Evolutionary conservation across 1,284 basidiomycete genomes (phyloP), one percentile per base, ranked within the genome.

Genomic region (Tilletia setariae): DNA sequence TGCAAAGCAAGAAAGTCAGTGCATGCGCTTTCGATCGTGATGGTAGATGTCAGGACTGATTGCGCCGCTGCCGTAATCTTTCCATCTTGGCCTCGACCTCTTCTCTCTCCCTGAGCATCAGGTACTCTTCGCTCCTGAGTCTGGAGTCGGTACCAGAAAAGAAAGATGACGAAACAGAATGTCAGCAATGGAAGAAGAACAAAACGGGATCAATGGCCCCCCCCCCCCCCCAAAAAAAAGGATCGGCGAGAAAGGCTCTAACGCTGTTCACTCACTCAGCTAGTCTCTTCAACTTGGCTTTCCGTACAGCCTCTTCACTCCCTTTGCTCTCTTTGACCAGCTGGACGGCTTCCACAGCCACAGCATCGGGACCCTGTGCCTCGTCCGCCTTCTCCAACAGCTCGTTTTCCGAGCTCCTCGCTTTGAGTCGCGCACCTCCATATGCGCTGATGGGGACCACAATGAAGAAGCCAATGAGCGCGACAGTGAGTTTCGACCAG

Each of bases 71-170:
- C 30, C 32, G 56, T 9, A 61, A 30, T 30, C 56, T 25, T 16
- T 11, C 56, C 28, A 61, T 61, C 56, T 61, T 61, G 15, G 28
- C 56, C 56, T 61, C 56, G 25, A 61, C 56, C 19, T 61, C 56
- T 40, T 61, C 28, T 2, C 28, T 25, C 28, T 61, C 30, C 15
- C 32, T 61, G 56, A 16, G 8, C 56, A 61, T 35, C 9, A 30
- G 28, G 28, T 16, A 30, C 15, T 25, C 19, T 21, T 61, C 56
- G 15, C 16, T 61, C 56, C 32, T 61, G 28, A 61, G 13, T 21
- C 56, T 61, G 56, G 19, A 13, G 28, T 4, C 13, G 15, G 28
- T 11, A 9, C 25, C 6, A 16, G 6, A 6, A 40, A 40, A 40
- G 35, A 11, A 40, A 6, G 11, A 40, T 6, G 35, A 40, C 35